Conservation (phyloP, 164 flowering plant genomes). For the Aristolochia californica region DNA sequence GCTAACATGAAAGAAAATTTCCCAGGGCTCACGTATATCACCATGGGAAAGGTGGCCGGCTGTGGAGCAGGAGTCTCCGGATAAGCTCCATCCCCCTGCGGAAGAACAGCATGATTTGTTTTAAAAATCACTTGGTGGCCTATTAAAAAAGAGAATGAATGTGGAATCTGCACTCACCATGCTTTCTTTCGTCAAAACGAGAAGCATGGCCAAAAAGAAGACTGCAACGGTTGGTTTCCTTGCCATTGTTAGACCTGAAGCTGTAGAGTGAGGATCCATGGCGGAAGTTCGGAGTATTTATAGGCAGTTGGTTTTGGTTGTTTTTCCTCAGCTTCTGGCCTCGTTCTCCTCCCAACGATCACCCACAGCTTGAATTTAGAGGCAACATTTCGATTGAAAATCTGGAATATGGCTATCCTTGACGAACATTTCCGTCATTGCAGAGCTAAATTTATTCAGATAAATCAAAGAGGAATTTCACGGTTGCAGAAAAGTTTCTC, state of each 20-base stretch:
- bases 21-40: no score
- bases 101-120: background rate
- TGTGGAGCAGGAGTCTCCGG: slow-evolving; percentile 13
- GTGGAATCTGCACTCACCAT: slow-evolving; percentile 10
- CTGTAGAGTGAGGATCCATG: background rate
- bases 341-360: no score
- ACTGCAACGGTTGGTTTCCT: slow-evolving; percentile 8
- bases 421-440: no score
- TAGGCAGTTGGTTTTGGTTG: slow-evolving; percentile 2
- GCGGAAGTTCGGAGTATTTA: background rate
- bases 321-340: no score
- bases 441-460: no score
- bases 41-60: slow-evolving; percentile 12
- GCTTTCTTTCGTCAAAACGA: slow-evolving; percentile 13
- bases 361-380: no score
- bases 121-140: background rate
- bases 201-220: slow-evolving; percentile 8
- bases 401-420: no score
- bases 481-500: no score
- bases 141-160: background rate
- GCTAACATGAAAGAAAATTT: no score
- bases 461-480: no score
- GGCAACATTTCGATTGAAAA: no score
- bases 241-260: slow-evolving; percentile 16
- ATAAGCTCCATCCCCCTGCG: background rate